Evolutionary conservation across 129 eudicot genomes (phyloP).

Genomic region (Dittrichia graveolens): DNA sequence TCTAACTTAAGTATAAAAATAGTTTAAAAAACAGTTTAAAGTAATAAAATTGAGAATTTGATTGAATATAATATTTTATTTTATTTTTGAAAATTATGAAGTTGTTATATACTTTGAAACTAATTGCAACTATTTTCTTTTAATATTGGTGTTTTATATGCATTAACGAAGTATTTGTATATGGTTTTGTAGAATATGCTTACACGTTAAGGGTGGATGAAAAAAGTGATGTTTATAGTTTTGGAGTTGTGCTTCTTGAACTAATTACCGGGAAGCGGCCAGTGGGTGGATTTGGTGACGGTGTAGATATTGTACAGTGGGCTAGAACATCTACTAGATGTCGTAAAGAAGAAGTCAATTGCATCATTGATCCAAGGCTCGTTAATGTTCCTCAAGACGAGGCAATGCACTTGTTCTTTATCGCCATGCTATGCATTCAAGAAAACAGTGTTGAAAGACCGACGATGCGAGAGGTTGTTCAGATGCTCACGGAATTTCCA

Average conservation of each 20-base stretch:
- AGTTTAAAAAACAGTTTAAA: too few species aligned
- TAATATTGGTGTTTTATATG: neutral
- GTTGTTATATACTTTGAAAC: too few species aligned
- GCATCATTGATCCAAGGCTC: slow-evolving; percentile 60
- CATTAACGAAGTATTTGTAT: neutral
- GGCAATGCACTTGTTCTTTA: slow-evolving; percentile 80
- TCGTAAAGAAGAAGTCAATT: slow-evolving; percentile 53
- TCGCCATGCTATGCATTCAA: slow-evolving; percentile 78
- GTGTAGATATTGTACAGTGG: slow-evolving; percentile 95
- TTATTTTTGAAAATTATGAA: too few species aligned
- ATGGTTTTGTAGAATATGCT: slow-evolving; percentile 65
- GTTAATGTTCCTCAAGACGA: slow-evolving; percentile 63
- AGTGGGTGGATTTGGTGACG: slow-evolving; percentile 90
- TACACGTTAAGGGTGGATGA: slow-evolving; percentile 85
- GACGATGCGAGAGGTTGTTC: slow-evolving; percentile 89
- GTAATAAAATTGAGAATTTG: neutral
- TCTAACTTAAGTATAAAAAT: too few species aligned
- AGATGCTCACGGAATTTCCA: slow-evolving; percentile 75
- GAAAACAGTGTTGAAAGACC: slow-evolving; percentile 85
- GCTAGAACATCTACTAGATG: slow-evolving; percentile 49
- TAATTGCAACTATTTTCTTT: too few species aligned
- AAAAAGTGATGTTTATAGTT: slow-evolving; percentile 93
- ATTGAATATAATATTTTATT: neutral
- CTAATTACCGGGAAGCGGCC: slow-evolving; percentile 77
- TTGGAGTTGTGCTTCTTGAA: slow-evolving; percentile 85